phyloP scores from a whole-genome alignment of 371 early-diverging fungal species.

The Catenaria anguillulae region DNA sequence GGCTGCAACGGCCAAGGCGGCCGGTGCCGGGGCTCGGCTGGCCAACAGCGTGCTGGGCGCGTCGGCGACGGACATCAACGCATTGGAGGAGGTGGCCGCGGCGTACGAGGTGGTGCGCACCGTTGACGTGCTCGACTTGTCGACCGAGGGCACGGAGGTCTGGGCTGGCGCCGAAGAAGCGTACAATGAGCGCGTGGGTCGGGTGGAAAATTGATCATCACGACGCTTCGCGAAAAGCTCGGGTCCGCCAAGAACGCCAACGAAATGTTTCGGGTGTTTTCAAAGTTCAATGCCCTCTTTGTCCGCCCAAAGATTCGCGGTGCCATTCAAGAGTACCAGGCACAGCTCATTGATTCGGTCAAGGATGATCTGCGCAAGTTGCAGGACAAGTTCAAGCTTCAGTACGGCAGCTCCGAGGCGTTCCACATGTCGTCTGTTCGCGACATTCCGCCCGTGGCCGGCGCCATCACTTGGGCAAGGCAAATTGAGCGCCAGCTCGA shows the following conservation, averaged over 20 bases:
- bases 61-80: slow-evolving; percentile 44
- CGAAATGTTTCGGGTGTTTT: slow-evolving; percentile 98
- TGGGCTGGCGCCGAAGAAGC: slow-evolving; percentile 82
- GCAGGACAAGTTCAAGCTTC: slow-evolving; percentile 89
- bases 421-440: slow-evolving; percentile 76
- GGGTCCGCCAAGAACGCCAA: slow-evolving; percentile 90
- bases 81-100: slow-evolving; percentile 73
- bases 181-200: slow-evolving; percentile 88
- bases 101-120: slow-evolving; percentile 88
- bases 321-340: slow-evolving; percentile 97
- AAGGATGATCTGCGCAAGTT: slow-evolving; percentile 89
- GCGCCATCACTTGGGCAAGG: slow-evolving; percentile 93
- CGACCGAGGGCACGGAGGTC: slow-evolving; percentile 80
- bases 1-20: slow-evolving; percentile 26
- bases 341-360: slow-evolving; percentile 89
- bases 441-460: slow-evolving; percentile 85
- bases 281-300: slow-evolving; percentile 96
- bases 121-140: slow-evolving; percentile 88
- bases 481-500: slow-evolving; percentile 94
- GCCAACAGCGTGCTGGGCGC: neutral
- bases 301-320: slow-evolving; percentile 97
- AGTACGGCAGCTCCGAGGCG: slow-evolving; percentile 80
- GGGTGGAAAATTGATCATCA: slow-evolving; percentile 96
- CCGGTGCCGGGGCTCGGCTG: neutral
- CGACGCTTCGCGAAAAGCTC: slow-evolving; percentile 78